A percentile compares a stretch with the other conserved stretches of the same genome.
These are phyloP conservation scores for Ogataea nakhonphanomensis DNA, from an alignment of 805 yeast species.

Conservation along the genomic window DNA sequence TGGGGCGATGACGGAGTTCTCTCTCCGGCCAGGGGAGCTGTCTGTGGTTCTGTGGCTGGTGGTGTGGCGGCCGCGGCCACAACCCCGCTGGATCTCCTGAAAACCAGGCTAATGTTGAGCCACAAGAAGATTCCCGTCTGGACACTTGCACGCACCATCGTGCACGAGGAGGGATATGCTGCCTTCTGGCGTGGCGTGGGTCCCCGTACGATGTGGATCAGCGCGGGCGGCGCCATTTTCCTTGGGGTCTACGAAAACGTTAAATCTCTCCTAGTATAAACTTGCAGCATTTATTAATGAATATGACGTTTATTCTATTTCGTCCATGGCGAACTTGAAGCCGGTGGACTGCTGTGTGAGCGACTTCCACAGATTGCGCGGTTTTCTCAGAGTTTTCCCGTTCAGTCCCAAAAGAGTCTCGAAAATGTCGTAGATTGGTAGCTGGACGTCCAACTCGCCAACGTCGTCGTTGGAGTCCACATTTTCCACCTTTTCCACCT, in stretches of 20 bases:
- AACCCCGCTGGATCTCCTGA: conserved; percentile 75
- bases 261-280: conserved; percentile 24
- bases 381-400: conserved; percentile 3
- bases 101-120: conserved; percentile 82
- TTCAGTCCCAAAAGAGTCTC: conserved; percentile 34
- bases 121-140: conserved; percentile 44
- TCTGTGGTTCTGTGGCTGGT: conserved; percentile 81
- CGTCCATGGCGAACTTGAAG: conserved; percentile 30
- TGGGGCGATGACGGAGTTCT: conserved; percentile 47
- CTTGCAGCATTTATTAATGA: neutral
- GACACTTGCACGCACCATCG: conserved; percentile 48
- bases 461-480: conserved; percentile 53
- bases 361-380: conserved; percentile 46
- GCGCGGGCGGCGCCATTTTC: conserved; percentile 98
- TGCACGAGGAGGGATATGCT: conserved; percentile 66
- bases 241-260: conserved; percentile 88
- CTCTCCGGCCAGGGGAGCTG: conserved; percentile 72
- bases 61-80: conserved; percentile 79
- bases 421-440: conserved; percentile 66
- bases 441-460: conserved; percentile 46
- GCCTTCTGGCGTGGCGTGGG: conserved; percentile 85
- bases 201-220: conserved; percentile 95
- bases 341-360: conserved; percentile 23
- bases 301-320: conserved; percentile 2
- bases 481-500: conserved; percentile 17